phyloP scores from a whole-genome alignment of 2,329 filamentous ascomycete species.

The Fusarium falciforme region DNA sequence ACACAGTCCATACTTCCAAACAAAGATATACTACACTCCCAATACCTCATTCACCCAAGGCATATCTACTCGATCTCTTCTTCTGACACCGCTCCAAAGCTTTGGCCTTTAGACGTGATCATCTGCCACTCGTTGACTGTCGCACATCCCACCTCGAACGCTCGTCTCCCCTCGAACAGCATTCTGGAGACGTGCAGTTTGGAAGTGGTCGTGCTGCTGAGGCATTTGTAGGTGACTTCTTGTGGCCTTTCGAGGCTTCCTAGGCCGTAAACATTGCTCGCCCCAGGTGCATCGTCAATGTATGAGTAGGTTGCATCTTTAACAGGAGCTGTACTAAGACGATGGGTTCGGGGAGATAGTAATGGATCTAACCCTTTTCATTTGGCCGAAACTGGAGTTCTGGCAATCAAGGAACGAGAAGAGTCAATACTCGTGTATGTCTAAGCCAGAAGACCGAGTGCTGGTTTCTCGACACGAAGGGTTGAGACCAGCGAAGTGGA shows the following conservation, averaged over 20 bases:
- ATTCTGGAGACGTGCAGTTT: not conserved
- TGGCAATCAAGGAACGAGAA: not conserved
- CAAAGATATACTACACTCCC: too few relatives aligned
- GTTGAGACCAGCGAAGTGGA: not conserved
- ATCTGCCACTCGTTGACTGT: not conserved
- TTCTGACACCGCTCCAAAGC: too few relatives aligned
- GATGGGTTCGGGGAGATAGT: not conserved
- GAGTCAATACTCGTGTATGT: not conserved
- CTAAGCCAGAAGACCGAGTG: not conserved
- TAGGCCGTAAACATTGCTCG: not conserved
- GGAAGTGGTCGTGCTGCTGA: not conserved
- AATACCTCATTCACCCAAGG: too few relatives aligned
- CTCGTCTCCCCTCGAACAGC: not conserved
- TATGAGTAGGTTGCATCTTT: not conserved
- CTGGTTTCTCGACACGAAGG: not conserved
- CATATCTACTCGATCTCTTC: too few relatives aligned
- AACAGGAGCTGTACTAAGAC: not conserved
- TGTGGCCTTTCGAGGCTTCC: not conserved
- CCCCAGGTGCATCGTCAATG: not conserved
- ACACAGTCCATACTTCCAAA: too few relatives aligned
- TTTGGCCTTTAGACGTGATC: not conserved
- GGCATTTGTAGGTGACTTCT: not conserved
- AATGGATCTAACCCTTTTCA: too few relatives aligned
- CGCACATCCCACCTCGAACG: not conserved
- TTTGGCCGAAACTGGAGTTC: too few relatives aligned